A percentile compares a stretch with the other conserved stretches of the same genome.
These are phyloP conservation scores for Torulaspora microellipsoides DNA, from an alignment of 805 yeast species.

Conservation along the genomic window DNA sequence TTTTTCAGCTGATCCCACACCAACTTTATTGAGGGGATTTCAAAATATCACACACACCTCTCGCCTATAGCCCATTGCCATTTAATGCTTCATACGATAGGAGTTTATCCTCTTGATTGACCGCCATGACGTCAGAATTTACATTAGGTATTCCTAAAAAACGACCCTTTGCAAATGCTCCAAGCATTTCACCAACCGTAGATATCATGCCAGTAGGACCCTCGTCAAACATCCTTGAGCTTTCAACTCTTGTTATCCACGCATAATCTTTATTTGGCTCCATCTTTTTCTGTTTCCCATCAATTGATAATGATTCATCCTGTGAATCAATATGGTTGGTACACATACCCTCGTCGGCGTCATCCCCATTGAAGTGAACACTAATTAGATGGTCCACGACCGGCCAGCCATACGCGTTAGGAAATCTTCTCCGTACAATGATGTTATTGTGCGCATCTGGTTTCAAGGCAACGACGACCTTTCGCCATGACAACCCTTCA, in stretches of 20 bases:
- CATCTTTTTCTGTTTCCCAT: constrained; percentile 10
- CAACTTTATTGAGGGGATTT: no score
- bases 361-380: constrained; percentile 47
- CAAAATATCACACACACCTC: not conserved
- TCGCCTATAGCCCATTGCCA: not conserved
- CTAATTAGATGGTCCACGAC: constrained; percentile 62
- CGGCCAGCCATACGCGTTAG: constrained; percentile 84
- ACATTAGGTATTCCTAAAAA: not conserved
- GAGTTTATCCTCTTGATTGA: constrained; percentile 1
- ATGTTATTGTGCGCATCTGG: constrained; percentile 80
- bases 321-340: not conserved
- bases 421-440: constrained; percentile 62
- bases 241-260: constrained; percentile 47
- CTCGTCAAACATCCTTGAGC: constrained; percentile 40
- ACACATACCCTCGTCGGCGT: constrained; percentile 6
- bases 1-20: no score
- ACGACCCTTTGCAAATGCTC: constrained; percentile 37
- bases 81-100: constrained; percentile 4
- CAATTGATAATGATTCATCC: not conserved
- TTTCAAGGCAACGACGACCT: constrained; percentile 57
- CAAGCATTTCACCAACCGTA: constrained; percentile 57
- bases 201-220: constrained; percentile 72
- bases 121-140: not conserved
- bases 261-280: constrained; percentile 32
- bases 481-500: constrained; percentile 64